Conservation (phyloP, 306 rosid genomes). For the Trichosanthes cucumerina region DNA sequence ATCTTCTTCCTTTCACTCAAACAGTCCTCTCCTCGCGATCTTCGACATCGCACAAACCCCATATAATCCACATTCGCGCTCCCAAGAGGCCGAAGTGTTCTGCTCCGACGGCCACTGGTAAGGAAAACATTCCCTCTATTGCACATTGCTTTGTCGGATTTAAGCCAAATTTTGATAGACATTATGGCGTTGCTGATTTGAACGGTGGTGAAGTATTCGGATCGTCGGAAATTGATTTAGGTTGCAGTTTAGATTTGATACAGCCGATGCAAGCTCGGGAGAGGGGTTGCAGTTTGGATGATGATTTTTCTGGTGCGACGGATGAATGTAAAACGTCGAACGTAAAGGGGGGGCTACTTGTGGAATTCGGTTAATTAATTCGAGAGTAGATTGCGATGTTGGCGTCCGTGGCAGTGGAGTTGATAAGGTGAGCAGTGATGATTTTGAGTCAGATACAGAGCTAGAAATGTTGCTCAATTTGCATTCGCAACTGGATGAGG, state of each 20-base stretch:
- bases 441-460: constrained; percentile 27
- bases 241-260: constrained; percentile 43
- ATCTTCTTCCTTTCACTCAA: constrained; percentile 54
- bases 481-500: constrained; percentile 25
- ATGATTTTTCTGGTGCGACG: constrained; percentile 6
- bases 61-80: constrained; percentile 11
- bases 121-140: constrained; percentile 40
- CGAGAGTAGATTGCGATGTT: constrained; percentile 15
- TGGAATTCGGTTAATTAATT: constrained; percentile 43
- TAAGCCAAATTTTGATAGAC: background rate
- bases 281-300: constrained; percentile 2
- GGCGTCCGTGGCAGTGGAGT: constrained; percentile 2
- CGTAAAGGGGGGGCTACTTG: constrained; percentile 23
- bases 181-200: background rate
- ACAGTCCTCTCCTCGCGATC: constrained; percentile 12
- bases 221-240: constrained; percentile 9
- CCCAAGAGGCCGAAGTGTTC: constrained; percentile 33
- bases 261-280: constrained; percentile 17
- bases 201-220: constrained; percentile 3
- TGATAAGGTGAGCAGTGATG: background rate
- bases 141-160: background rate
- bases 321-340: constrained; percentile 19
- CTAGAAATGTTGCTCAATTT: constrained; percentile 46
- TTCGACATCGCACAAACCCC: constrained; percentile 14
- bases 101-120: constrained; percentile 13